Evolutionary conservation across 306 rosid genomes (phyloP).

Genomic region (Quercus mongolica): DNA sequence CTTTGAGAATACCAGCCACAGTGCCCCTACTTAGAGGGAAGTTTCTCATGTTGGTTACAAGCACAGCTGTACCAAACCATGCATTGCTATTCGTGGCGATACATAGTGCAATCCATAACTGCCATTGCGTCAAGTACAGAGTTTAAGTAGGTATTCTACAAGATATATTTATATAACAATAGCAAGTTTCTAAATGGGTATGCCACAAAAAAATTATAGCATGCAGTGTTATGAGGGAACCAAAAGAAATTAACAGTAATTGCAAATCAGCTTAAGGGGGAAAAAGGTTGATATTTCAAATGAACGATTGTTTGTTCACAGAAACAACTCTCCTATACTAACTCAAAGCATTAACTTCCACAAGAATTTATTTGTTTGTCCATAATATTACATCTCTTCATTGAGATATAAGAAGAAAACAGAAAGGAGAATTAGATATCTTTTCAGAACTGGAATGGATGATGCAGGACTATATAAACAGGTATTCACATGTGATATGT

Average conservation of each 20-base stretch:
- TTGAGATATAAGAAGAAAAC: no score
- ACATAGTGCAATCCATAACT: conserved; percentile 68
- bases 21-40: conserved; percentile 86
- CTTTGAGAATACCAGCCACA: conserved; percentile 84
- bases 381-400: no score
- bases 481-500: no score
- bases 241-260: not conserved
- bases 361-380: no score
- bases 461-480: no score
- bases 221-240: not conserved
- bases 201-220: not conserved
- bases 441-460: no score
- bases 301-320: not conserved
- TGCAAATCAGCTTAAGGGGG: not conserved
- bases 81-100: conserved; percentile 65
- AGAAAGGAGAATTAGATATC: no score
- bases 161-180: not conserved
- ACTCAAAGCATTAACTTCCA: not conserved
- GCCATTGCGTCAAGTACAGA: conserved; percentile 24
- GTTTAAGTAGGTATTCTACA: conserved; percentile 13
- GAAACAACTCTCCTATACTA: not conserved
- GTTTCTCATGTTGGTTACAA: conserved; percentile 92
- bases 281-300: not conserved
- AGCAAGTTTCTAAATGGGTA: not conserved
- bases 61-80: conserved; percentile 78